Evolutionary conservation across 2,329 filamentous ascomycete species (phyloP).

Genomic region (Tolypocladium pustulatum): DNA sequence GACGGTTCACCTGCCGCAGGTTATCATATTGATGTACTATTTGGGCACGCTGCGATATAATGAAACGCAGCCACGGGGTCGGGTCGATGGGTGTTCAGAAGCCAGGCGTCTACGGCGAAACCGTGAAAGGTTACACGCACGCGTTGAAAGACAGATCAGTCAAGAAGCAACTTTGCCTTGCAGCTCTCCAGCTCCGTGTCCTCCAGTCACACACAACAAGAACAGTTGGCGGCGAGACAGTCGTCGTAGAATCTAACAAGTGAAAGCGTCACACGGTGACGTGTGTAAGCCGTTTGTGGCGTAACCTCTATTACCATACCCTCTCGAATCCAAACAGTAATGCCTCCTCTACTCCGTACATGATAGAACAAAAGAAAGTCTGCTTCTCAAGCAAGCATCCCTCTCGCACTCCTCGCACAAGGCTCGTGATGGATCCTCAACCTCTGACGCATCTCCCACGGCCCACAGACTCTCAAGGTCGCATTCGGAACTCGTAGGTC

Average conservation of each 20-base stretch:
- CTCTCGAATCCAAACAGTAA: constrained; percentile 4
- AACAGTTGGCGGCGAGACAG: background rate
- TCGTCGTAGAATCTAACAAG: background rate
- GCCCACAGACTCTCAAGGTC: background rate
- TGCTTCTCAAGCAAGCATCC: constrained; percentile 1
- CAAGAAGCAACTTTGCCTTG: background rate
- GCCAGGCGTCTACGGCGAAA: background rate
- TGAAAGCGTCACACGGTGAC: background rate
- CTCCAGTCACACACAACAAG: background rate
- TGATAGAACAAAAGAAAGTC: constrained; percentile 6
- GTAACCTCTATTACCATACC: constrained; percentile 7
- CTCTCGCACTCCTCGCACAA: background rate
- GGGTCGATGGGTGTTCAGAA: background rate
- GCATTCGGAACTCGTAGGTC: background rate
- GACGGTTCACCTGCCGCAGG: background rate
- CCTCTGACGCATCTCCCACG: background rate
- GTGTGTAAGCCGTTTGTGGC: constrained; percentile 10
- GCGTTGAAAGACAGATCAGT: background rate
- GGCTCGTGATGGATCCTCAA: background rate
- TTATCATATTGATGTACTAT: background rate
- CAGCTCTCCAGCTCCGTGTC: background rate
- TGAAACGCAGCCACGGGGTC: background rate
- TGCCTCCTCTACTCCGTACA: constrained; percentile 10
- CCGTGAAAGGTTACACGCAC: no score
- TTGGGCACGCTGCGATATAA: background rate